A percentile compares a stretch with the other conserved stretches of the same genome.
Conservation (phyloP, 331 rosid genomes). For the Acacia concinna region DNA sequence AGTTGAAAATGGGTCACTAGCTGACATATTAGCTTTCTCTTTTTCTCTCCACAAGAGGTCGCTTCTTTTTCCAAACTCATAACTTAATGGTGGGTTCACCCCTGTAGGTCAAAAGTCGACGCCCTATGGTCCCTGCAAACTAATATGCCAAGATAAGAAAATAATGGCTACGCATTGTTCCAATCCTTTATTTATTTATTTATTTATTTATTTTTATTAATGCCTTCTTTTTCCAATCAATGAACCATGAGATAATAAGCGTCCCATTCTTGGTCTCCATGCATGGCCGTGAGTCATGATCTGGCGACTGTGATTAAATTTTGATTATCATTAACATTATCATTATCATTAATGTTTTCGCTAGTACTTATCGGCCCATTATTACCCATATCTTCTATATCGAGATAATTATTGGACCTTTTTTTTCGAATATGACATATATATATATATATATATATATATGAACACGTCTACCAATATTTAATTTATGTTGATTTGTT, state of each 20-base stretch:
- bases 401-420: neutral
- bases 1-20: conserved; percentile 28
- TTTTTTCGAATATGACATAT: neutral
- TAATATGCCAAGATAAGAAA: neutral
- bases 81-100: conserved; percentile 2
- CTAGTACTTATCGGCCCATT: neutral
- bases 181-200: neutral
- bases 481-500: neutral
- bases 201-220: neutral
- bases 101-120: conserved; percentile 29
- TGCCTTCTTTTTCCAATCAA: neutral
- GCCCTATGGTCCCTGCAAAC: conserved; percentile 28
- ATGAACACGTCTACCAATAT: neutral
- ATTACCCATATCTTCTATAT: neutral
- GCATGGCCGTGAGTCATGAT: neutral
- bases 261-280: conserved; percentile 31
- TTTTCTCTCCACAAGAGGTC: conserved; percentile 31
- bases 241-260: conserved; percentile 34
- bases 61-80: conserved; percentile 33
- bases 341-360: neutral
- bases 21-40: neutral
- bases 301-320: neutral
- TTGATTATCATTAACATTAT: too few relatives aligned
- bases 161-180: neutral
- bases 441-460: too few relatives aligned